A percentile compares a stretch with the other conserved stretches of the same genome.
Evolutionary conservation across 139 green algal species (phyloP).

Genomic region (Trebouxia sp.): DNA sequence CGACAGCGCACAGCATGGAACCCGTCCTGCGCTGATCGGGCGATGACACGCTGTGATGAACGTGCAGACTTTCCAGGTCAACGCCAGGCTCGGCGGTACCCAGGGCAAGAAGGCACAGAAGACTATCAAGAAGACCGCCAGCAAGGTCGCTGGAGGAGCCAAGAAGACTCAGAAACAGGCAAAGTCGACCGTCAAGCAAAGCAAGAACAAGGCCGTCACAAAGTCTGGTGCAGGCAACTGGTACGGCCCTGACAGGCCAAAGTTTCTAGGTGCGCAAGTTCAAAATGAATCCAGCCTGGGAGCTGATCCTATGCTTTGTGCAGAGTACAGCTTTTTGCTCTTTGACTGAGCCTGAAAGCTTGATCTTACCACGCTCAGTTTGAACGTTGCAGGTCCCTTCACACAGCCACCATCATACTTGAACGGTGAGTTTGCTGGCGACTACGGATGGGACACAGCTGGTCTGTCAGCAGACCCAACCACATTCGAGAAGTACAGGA

Average conservation of each 20-base stretch:
- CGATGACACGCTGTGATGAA: not conserved
- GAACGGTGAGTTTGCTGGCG: slow-evolving; percentile 51
- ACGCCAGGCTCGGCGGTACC: not conserved
- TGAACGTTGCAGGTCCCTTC: slow-evolving; percentile 66
- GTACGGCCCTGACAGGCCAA: slow-evolving; percentile 85
- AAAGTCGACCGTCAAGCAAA: not conserved
- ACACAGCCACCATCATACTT: slow-evolving; percentile 69
- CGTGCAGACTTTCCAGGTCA: not conserved
- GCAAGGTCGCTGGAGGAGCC: not conserved
- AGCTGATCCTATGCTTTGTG: not conserved
- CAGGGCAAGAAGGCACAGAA: slow-evolving; percentile 28
- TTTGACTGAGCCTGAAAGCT: not conserved
- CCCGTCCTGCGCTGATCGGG: not conserved
- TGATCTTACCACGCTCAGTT: not conserved
- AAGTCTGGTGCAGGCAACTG: slow-evolving; percentile 36
- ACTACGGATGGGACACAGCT: slow-evolving; percentile 81
- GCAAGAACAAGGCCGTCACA: slow-evolving; percentile 33
- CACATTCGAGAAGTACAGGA: slow-evolving; percentile 76
- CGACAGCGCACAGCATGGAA: not conserved
- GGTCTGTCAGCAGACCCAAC: slow-evolving; percentile 86
- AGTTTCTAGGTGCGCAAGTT: slow-evolving; percentile 75
- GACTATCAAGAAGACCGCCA: slow-evolving; percentile 36
- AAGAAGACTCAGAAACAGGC: slow-evolving; percentile 8
- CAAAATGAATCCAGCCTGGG: not conserved
- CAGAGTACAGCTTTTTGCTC: not conserved